Base-by-base conservation (phyloP, 1,284 basidiomycete genomes). In the Uromyces viciae-fabae region DNA sequence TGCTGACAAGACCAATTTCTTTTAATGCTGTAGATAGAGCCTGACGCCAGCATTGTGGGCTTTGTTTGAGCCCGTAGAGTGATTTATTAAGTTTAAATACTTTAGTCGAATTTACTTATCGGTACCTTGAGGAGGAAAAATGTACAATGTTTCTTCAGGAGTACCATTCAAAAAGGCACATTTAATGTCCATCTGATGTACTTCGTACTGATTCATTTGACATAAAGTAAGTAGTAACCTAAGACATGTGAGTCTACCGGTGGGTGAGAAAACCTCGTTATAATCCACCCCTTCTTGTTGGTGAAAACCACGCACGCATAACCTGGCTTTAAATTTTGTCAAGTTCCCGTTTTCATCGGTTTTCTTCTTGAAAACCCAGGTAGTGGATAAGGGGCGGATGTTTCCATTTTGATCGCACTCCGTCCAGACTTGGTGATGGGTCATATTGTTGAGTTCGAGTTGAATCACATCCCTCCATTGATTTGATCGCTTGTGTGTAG, bases 221-320 rank as follows among this genome's bases (percentile, higher is more conserved):
- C 87, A 87, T 0, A 88, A 80, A 0, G 87, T 85, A 0, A 88
- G 83, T 2, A 88, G 74, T 0, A 85, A 79, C 0, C 86, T 82
- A 25, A 88, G 84, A 0, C 86, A 86, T 0, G 85, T 77, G 1
- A 87, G 84, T 15, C 84, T 84, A 3, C 86, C 86, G 0, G 88
- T 85, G 0, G 88, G 88, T 0, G 87, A 83, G 75, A 85, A 88
- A 0, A 86, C 88, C 42, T 89, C 84, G 31, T 86, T 85, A 82
- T 87, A 89, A 81, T 89, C 87, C 0, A 88, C 64, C 0, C 88
- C 86, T 3, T 84, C 83, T 0, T 84, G 80, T 82, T 90, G 89
- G 0, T 84, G 83, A 84, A 87, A 89, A 1, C 88, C 88, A 62
- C 86, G 84, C 0, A 87, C 88, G 0, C 88, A 86, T 0, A 88